Base-by-base conservation (phyloP, 2,329 filamentous ascomycete genomes). In the Ceratocystis variospora region DNA sequence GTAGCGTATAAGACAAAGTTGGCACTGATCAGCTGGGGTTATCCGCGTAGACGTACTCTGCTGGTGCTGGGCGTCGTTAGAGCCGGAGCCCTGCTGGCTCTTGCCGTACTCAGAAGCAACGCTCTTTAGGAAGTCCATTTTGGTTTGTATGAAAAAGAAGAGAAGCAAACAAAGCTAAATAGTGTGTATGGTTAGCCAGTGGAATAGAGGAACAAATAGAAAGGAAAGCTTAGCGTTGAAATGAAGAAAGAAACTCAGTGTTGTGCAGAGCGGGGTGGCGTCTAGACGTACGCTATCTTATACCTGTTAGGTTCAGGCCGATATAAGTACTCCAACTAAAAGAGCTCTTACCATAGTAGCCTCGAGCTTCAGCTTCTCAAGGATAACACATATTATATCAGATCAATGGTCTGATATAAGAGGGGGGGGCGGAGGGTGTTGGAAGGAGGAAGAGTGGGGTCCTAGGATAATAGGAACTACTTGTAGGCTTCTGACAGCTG, bases 51-150 rank as follows among this genome's bases (percentile, higher is more conserved):
- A 62, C 61, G 41, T 48, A 62, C 63, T 55, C 10, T 66, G 63
- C 44, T 53, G 25, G n/a, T 63, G 62, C 22, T 46, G 45, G 12
- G 48, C 19, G 19, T 28, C 28, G 33, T 63, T 50, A 62, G 45
- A 33, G 41, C 53, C 53, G 28, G 62, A 64, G 44, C 41, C 61
- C n/a, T 64, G 62, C 37, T 67, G 63, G 45, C 61, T 61, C 59
- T 68, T 68, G 46, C 45, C 41, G 57, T 68, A 68, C 22, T 68
- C 66, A 12, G 64, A 53, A n/a, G 66, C 66, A 59, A 62, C 66
- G 41, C 28, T 68, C 63, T 68, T 68, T 46, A 68, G 57, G 37
- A 65, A 68, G 33, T 68, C 66, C 66, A 68, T 68, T 28, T 28
- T 65, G 41, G 22, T 31, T 8, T 12, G 17, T 44, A n/a, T 28